These are phyloP conservation scores for Zymoseptoria pseudotritici DNA, from an alignment of 2,329 filamentous ascomycete genomes.

Conservation along the genomic window DNA sequence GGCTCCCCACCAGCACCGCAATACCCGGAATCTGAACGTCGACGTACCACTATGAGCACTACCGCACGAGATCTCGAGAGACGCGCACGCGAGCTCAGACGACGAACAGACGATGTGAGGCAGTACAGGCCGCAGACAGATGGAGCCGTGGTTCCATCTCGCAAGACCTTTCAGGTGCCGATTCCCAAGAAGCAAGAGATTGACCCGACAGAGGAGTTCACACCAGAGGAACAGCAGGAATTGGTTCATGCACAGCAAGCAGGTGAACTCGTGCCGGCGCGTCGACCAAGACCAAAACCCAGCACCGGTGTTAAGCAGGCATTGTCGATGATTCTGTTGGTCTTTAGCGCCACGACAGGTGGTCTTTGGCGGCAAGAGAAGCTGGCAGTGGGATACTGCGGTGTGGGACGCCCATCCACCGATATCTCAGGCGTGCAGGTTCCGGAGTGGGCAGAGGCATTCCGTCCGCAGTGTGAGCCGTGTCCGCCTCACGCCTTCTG, in stretches of 20 bases:
- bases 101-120: slow-evolving; percentile 36
- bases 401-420: slow-evolving; percentile 60
- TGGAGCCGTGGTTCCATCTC: slow-evolving; percentile 46
- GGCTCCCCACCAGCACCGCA: slow-evolving; percentile 19
- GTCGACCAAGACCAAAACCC: slow-evolving; percentile 34
- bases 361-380: slow-evolving; percentile 92
- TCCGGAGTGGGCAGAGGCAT: slow-evolving; percentile 62
- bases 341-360: slow-evolving; percentile 63
- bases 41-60: slow-evolving; percentile 46
- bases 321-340: slow-evolving; percentile 63
- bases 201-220: slow-evolving; percentile 87
- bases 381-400: slow-evolving; percentile 91
- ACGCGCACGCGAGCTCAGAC: slow-evolving; percentile 36
- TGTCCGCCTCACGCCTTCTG: slow-evolving; percentile 90
- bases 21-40: slow-evolving; percentile 57
- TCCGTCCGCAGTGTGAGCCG: slow-evolving; percentile 77
- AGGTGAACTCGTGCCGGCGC: slow-evolving; percentile 39
- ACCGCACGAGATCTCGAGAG: slow-evolving; percentile 32
- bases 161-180: slow-evolving; percentile 53
- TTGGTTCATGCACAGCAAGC: slow-evolving; percentile 59
- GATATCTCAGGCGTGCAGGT: slow-evolving; percentile 56
- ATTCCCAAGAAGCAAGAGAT: slow-evolving; percentile 38
- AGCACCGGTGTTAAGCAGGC: slow-evolving; percentile 49
- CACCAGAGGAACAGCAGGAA: slow-evolving; percentile 77
- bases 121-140: slow-evolving; percentile 46